Percentiles rank a stretch among this genome's conserved stretches.
phyloP scores from a whole-genome alignment of 225 moss, liverwort and hornwort genomes.

The Asterella californica region DNA sequence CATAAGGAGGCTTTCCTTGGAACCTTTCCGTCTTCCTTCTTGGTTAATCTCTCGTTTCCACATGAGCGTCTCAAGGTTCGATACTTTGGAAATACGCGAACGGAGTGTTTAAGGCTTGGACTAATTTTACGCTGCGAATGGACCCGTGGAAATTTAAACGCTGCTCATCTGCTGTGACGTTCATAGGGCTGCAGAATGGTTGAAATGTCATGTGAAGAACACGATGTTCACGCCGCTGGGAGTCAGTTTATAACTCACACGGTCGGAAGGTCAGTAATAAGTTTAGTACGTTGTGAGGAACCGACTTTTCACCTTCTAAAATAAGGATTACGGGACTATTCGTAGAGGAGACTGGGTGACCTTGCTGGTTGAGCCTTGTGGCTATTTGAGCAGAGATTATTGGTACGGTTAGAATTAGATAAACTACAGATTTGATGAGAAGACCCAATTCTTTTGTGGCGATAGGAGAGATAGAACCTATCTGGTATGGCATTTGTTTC shows the following conservation, averaged over 20 bases:
- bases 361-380: no score
- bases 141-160: neutral
- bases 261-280: constrained; percentile 73
- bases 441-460: no score
- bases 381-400: no score
- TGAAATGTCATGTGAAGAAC: constrained; percentile 89
- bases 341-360: no score
- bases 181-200: constrained; percentile 98
- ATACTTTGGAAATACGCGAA: neutral
- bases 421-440: no score
- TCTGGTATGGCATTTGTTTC: no score
- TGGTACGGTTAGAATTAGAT: no score
- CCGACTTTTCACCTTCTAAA: neutral
- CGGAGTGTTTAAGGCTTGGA: neutral
- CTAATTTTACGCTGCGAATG: neutral
- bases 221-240: constrained; percentile 92
- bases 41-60: no score
- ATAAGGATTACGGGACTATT: neutral
- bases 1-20: neutral
- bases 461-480: no score
- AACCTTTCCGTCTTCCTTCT: neutral
- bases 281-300: neutral
- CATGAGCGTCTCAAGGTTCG: neutral
- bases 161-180: neutral
- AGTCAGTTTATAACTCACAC: constrained; percentile 98